Base-by-base conservation (phyloP, 1,139 yeast species). In the Suhomyces taliae region DNA sequence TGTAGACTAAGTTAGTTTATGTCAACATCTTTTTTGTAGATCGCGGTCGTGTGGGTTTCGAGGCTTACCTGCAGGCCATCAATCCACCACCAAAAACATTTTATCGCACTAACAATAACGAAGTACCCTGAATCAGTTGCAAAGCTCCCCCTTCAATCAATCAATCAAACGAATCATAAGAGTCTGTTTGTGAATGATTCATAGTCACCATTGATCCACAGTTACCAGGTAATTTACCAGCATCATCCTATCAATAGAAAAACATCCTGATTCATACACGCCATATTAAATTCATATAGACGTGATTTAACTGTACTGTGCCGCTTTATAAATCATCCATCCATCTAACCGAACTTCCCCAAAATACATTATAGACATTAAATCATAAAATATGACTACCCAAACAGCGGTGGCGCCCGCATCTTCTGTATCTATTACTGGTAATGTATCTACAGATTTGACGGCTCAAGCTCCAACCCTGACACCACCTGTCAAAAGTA, bases 401-500 rank as follows among this genome's bases (percentile, higher is more conserved):
- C 45, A 41, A 39, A 40, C 41, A 32, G 42, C 45, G 7, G 37
- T 43, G 32, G 38, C 43, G 24, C 36, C 39, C 4, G 39, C 43
- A 37, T 9, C 47, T 6, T 29, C 41, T 26, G 44, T 35, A 9
- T 32, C 41, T 8, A 40, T 31, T 19, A 36, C 47, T 7, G 45
- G 35, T 9, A 47, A 36, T 37, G 39, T 35, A 9, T 26, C 47
- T 19, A 39, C 36, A 8, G 52, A 46, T n/a, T 36, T 40, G 27
- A 29, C 46, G 31, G 41, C 41, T 10, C 27, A 39, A 9, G 37
- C 40, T 11, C 15, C 43, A 12, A 45, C 27, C n/a, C 43, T 26
- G 32, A 34, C 43, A 4, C 39, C 45, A 2, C 40, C 26, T 6
- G 44, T 50, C 8, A 40, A 40, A n/a, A 58, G 55, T 43, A 55